These are phyloP conservation scores for Crucibulum cyathiforme DNA, from an alignment of 1,284 basidiomycete species.

Conservation along the genomic window DNA sequence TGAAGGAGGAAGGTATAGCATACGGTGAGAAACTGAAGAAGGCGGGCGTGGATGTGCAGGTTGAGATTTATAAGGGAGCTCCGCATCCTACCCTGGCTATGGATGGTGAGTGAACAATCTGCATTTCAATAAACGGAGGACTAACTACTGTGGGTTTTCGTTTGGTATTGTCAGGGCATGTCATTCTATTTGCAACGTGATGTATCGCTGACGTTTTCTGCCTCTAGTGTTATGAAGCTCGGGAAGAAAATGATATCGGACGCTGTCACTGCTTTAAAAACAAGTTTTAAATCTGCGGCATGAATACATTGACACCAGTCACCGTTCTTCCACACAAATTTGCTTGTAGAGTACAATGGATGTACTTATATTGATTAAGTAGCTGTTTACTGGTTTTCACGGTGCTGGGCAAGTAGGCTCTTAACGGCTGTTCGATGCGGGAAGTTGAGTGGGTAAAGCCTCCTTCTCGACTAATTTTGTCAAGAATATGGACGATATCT, in stretches of 20 bases:
- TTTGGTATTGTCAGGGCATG: background rate
- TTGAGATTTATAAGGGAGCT: constrained; percentile 62
- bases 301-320: too few relatives aligned
- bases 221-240: background rate
- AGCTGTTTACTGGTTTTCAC: too few relatives aligned
- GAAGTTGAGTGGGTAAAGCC: too few relatives aligned
- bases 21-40: constrained; percentile 67
- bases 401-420: too few relatives aligned
- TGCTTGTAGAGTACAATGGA: too few relatives aligned
- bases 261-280: background rate
- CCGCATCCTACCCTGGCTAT: constrained; percentile 76
- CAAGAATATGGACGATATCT: too few relatives aligned
- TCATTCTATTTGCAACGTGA: background rate
- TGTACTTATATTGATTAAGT: too few relatives aligned
- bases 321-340: too few relatives aligned
- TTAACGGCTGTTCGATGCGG: too few relatives aligned
- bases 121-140: background rate
- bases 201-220: background rate
- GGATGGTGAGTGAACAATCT: constrained; percentile 54
- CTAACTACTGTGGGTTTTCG: background rate
- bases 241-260: constrained; percentile 1
- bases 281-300: background rate
- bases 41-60: constrained; percentile 60
- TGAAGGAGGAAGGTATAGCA: constrained; percentile 69
- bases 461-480: too few relatives aligned